Conservation (phyloP, 345 rosid species). For the Moringa oleifera region DNA sequence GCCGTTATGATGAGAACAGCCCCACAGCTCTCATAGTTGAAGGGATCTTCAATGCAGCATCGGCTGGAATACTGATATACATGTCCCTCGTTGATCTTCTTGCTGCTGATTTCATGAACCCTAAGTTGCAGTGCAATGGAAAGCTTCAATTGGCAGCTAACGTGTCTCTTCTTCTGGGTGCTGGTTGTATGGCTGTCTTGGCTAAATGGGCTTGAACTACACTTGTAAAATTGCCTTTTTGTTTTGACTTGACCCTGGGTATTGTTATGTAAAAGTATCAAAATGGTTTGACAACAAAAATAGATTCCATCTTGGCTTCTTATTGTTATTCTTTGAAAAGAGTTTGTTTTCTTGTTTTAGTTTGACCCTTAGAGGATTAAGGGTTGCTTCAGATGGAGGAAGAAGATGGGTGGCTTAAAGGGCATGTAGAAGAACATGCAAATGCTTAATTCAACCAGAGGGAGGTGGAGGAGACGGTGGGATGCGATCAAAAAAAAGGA, state of each 20-base stretch:
- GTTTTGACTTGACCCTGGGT: neutral
- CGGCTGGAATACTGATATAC: constrained; percentile 66
- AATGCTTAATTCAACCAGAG: no score
- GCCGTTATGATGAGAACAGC: constrained; percentile 41
- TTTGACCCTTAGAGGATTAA: constrained; percentile 3
- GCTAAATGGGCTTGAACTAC: constrained; percentile 55
- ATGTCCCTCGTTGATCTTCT: constrained; percentile 72
- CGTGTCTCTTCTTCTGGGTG: constrained; percentile 42
- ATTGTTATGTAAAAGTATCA: neutral
- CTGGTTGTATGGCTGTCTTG: constrained; percentile 52
- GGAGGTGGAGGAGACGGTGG: no score
- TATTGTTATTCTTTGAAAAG: neutral
- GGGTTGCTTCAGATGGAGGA: constrained; percentile 19
- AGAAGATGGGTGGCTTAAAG: no score
- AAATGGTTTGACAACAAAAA: no score
- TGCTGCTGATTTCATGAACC: constrained; percentile 55
- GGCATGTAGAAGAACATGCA: no score
- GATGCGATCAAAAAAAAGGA: no score
- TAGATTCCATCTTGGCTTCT: neutral
- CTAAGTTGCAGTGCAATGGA: constrained; percentile 32
- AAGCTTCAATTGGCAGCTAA: constrained; percentile 34
- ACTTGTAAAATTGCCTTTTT: neutral
- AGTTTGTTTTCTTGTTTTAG: no score
- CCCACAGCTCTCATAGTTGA: constrained; percentile 44
- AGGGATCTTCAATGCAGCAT: constrained; percentile 56